Evolutionary conservation across 2,329 filamentous ascomycete genomes (phyloP).

Genomic region (Colletotrichum sp.): DNA sequence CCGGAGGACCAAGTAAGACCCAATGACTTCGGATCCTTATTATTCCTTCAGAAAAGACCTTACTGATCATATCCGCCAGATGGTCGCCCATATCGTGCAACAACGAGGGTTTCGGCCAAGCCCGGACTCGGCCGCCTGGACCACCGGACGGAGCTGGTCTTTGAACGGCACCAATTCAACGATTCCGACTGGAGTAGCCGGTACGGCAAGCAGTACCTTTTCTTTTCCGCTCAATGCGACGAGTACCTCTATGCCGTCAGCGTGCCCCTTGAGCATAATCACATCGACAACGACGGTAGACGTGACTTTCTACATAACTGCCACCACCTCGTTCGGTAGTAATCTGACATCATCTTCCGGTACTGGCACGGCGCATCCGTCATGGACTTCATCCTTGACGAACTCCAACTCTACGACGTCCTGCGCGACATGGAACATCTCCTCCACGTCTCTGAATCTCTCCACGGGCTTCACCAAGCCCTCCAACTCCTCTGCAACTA

Average conservation of each 20-base stretch:
- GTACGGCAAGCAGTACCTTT: neutral
- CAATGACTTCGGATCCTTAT: neutral
- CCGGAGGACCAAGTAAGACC: neutral
- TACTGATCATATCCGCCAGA: neutral
- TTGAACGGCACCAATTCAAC: slow-evolving; percentile 17
- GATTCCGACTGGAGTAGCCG: neutral
- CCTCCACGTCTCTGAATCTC: neutral
- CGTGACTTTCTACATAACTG: slow-evolving; percentile 33
- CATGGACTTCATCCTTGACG: neutral
- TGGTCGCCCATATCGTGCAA: neutral
- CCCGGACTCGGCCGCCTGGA: neutral
- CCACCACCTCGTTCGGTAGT: slow-evolving; percentile 23
- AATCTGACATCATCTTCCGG: slow-evolving; percentile 1
- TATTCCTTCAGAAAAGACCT: neutral
- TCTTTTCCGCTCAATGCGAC: neutral
- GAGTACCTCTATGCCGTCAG: neutral
- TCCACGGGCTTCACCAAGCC: neutral
- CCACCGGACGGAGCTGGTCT: neutral
- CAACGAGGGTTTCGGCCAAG: neutral
- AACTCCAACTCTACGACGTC: neutral
- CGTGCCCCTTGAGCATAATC: slow-evolving; percentile 21
- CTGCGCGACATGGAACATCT: neutral
- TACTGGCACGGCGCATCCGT: neutral
- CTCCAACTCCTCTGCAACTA: neutral
- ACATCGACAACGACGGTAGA: slow-evolving; percentile 36